These are phyloP conservation scores for Chlamydomonas sphaeroides DNA, from an alignment of 139 green algal species.

Conservation along the genomic window DNA sequence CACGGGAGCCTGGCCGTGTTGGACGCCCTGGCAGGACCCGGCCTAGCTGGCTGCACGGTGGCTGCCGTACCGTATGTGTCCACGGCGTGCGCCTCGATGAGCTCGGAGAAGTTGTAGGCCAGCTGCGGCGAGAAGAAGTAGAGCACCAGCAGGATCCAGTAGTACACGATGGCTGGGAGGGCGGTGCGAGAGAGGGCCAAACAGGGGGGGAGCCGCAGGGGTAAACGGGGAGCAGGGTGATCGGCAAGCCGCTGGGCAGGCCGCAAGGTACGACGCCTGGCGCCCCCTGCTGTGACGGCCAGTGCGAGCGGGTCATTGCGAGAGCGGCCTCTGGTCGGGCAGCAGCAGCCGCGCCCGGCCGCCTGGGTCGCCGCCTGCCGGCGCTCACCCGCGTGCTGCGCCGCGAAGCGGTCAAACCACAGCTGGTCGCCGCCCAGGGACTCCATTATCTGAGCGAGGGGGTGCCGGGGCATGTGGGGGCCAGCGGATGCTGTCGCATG, in stretches of 20 bases:
- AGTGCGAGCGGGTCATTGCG: no score
- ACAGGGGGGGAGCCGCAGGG: slow-evolving; percentile 52
- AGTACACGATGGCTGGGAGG: slow-evolving; percentile 90
- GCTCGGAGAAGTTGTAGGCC: slow-evolving; percentile 92
- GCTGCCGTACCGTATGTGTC: slow-evolving; percentile 92
- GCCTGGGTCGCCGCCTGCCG: no score
- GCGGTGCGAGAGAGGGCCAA: slow-evolving; percentile 54
- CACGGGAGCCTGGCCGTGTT: no score
- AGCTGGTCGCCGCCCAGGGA: slow-evolving; percentile 90
- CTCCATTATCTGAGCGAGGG: slow-evolving; percentile 94
- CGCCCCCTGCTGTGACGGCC: no score
- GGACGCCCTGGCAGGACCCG: no score
- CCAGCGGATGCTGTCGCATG: no score
- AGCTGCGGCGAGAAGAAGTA: slow-evolving; percentile 82
- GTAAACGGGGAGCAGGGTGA: not conserved
- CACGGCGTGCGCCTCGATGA: slow-evolving; percentile 79
- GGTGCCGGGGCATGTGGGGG: slow-evolving; percentile 31
- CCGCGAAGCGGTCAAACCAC: slow-evolving; percentile 93
- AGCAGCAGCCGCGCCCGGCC: no score
- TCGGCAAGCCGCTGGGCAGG: no score
- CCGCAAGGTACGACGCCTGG: no score
- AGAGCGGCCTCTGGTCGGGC: no score
- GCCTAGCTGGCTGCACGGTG: no score
- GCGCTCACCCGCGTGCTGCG: slow-evolving; percentile 43
- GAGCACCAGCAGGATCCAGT: slow-evolving; percentile 76